A percentile compares a stretch with the other conserved stretches of the same genome.
Conservation (phyloP, 2,329 filamentous ascomycete species). For the Penicillium sp. region DNA sequence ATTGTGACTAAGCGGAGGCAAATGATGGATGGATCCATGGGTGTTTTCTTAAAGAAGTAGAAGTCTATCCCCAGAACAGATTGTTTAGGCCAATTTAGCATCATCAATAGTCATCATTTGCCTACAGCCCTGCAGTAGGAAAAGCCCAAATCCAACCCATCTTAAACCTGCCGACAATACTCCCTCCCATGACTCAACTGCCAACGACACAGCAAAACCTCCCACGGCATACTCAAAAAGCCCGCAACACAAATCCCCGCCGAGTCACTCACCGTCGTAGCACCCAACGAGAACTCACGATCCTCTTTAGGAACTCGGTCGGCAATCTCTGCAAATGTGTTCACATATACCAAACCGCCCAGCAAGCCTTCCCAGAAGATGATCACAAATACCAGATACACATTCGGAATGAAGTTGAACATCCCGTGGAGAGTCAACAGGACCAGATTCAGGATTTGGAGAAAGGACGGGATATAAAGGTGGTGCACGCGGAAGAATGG, state of each 20-base stretch:
- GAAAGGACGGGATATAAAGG: constrained; percentile 79
- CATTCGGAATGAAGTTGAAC: constrained; percentile 79
- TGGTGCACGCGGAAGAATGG: constrained; percentile 82
- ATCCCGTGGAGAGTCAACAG: constrained; percentile 78
- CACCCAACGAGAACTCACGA: constrained; percentile 87
- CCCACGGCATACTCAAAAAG: constrained; percentile 80
- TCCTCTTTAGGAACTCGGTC: constrained; percentile 78
- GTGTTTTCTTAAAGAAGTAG: neutral
- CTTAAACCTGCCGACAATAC: constrained; percentile 65
- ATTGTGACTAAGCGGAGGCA: neutral
- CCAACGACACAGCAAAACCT: constrained; percentile 81
- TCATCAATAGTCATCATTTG: neutral
- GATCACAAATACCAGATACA: constrained; percentile 83
- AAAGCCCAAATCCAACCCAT: neutral
- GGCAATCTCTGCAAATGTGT: constrained; percentile 92
- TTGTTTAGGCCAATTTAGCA: neutral
- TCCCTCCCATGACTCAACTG: constrained; percentile 81
- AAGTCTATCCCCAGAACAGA: neutral
- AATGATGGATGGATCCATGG: no score
- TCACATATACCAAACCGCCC: constrained; percentile 91
- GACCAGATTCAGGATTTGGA: constrained; percentile 80
- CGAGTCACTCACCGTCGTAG: constrained; percentile 90
- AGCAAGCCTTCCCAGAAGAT: constrained; percentile 95
- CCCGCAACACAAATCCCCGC: constrained; percentile 89
- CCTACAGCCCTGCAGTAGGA: neutral